Base-by-base conservation (phyloP, 2,329 filamentous ascomycete genomes). In the Trichoderma endophyticum region DNA sequence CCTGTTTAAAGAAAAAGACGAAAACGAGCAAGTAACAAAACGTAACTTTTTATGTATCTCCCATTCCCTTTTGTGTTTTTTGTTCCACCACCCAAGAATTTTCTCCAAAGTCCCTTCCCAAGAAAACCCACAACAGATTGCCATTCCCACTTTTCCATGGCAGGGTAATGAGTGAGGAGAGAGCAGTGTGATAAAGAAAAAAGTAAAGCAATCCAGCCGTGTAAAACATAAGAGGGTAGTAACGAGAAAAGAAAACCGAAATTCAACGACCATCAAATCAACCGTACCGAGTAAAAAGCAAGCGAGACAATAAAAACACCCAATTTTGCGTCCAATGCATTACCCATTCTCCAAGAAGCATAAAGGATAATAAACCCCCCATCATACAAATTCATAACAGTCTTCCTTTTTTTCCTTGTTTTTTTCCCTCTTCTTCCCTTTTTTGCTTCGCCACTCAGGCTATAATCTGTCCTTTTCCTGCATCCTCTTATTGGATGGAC, bases 11-110 rank as follows among this genome's bases (percentile, higher is more conserved):
- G 21, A 59, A 26, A 43, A 30, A 57, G 18, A 63, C 15, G 54
- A 28, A 59, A 30, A 32, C 28, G 24, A 34, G 28, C 57, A 34
- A n/a, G n/a, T 26, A 59, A 60, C 9, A 30, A 60, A 63, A 71
- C 51, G 24, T 56, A 73, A 75, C 73, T 73, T 74, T 75, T 75
- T 64, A 51, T 73, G 71, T 66, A 73, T 66, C 73, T 51, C 63
- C 59, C 51, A 67, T 51, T 71, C 63, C 59, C 56, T 60, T 64
- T 62, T 71, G 63, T 71, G 68, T 71, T 62, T 43, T 69, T 43
- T 69, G 57, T 39, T 61, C 68, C 71, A 71, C 43, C 68, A 39
- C 59, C 68, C 60, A 60, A 70, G 28, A 48, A 39, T 26, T 28
- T 57, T 48, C 32, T 39, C 43, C 28, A 39, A 43, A 62, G 6